Percentiles rank a stretch among this genome's conserved stretches.
phyloP scores from a whole-genome alignment of 2,329 filamentous ascomycete genomes.

The Pseudogymnoascus sp. region DNA sequence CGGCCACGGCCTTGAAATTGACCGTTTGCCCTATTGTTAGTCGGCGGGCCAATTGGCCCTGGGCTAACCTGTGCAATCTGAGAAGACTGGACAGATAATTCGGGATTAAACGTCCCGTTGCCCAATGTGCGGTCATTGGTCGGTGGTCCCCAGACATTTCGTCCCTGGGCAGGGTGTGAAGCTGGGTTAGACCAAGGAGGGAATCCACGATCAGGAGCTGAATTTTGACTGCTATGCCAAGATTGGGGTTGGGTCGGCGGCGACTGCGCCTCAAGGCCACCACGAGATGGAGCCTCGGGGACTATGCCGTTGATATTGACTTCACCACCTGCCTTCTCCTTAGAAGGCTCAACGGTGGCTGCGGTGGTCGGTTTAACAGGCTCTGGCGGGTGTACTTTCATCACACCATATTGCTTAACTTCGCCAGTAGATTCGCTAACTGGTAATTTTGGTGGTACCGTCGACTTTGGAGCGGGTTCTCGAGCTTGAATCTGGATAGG shows the following conservation, averaged over 20 bases:
- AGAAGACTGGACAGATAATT: constrained; percentile 39
- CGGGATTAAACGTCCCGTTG: constrained; percentile 66
- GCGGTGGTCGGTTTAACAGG: constrained; percentile 20
- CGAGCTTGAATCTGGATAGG: constrained; percentile 27
- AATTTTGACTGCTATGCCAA: constrained; percentile 25
- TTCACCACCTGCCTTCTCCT: neutral
- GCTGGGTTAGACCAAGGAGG: constrained; percentile 39
- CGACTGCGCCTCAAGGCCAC: neutral
- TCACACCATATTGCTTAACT: constrained; percentile 36
- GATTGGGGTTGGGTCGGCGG: constrained; percentile 17
- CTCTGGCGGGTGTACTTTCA: constrained; percentile 37
- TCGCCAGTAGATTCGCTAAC: constrained; percentile 28
- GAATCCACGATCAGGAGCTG: constrained; percentile 36
- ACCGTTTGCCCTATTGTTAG: constrained; percentile 20
- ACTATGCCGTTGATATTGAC: neutral
- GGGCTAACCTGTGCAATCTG: constrained; percentile 22
- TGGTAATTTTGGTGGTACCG: constrained; percentile 11
- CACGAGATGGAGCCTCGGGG: neutral
- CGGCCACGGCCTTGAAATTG: constrained; percentile 24
- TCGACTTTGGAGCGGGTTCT: constrained; percentile 15
- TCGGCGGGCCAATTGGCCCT: constrained; percentile 29
- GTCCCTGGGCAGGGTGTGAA: constrained; percentile 33
- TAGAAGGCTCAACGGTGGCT: neutral
- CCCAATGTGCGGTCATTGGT: constrained; percentile 63
- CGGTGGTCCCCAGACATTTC: constrained; percentile 70